Percentiles rank a stretch among this genome's conserved stretches.
Evolutionary conservation across 2,329 filamentous ascomycete species (phyloP).

Genomic region (Nemania bipapillata): DNA sequence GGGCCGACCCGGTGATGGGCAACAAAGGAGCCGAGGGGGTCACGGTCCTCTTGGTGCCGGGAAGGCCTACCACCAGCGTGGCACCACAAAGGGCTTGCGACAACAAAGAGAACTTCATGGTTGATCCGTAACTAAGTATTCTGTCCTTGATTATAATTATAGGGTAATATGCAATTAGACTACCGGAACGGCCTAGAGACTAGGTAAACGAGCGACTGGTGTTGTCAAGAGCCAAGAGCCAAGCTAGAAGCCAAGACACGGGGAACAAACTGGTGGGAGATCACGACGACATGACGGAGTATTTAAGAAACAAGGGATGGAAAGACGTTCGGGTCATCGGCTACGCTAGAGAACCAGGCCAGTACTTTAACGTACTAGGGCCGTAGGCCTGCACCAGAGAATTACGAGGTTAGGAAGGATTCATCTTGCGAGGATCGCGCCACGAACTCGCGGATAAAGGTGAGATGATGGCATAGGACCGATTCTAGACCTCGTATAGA

Average conservation of each 20-base stretch:
- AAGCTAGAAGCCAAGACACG: constrained; percentile 22
- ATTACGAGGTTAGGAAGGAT: constrained; percentile 36
- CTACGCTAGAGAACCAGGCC: background rate
- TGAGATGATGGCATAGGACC: constrained; percentile 20
- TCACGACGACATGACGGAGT: constrained; percentile 29
- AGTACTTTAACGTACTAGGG: background rate
- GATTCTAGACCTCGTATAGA: constrained; percentile 26
- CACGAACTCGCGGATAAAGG: constrained; percentile 21
- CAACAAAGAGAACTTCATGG: constrained; percentile 33
- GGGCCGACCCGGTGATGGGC: constrained; percentile 14
- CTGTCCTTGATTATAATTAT: too few relatives aligned
- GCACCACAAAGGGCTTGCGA: constrained; percentile 36
- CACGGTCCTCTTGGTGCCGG: constrained; percentile 8
- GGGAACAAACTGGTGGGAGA: constrained; percentile 1
- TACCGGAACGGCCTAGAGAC: background rate
- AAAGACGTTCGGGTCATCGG: constrained; percentile 18
- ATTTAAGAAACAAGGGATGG: constrained; percentile 30
- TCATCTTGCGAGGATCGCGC: constrained; percentile 21
- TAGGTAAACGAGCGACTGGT: constrained; percentile 32
- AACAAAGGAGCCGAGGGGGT: constrained; percentile 29
- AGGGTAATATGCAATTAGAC: background rate
- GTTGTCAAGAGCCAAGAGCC: constrained; percentile 14
- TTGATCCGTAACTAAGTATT: background rate
- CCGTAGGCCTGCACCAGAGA: constrained; percentile 16
- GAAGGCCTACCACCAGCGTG: constrained; percentile 35